Conservation (phyloP, 1,284 basidiomycete genomes). For the Schizopora paradoxa region DNA sequence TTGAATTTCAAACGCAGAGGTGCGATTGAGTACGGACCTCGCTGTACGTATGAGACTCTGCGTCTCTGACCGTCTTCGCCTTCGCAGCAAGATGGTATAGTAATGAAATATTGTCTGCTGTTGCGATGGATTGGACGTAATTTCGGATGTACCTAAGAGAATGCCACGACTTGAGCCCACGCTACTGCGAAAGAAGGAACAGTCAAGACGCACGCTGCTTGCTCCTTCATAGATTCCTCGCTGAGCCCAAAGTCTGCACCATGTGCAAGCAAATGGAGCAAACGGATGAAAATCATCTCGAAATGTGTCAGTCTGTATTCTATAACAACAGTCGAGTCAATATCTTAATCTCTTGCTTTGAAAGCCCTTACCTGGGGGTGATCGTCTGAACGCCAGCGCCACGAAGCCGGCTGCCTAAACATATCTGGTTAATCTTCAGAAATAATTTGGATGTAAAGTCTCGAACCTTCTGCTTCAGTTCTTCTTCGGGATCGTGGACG, state of each 20-base stretch:
- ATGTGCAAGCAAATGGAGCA: constrained; percentile 86
- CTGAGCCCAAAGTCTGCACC: constrained; percentile 83
- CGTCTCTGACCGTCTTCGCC: constrained; percentile 83
- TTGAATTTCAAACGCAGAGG: constrained; percentile 6
- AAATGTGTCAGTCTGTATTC: constrained; percentile 62
- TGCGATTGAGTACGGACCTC: constrained; percentile 44
- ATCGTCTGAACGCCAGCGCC: constrained; percentile 37
- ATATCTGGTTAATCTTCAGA: background rate
- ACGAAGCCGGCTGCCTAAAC: constrained; percentile 58
- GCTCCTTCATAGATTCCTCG: constrained; percentile 62
- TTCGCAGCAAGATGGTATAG: constrained; percentile 81
- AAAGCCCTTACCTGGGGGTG: constrained; percentile 40
- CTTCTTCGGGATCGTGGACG: constrained; percentile 87
- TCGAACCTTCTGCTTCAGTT: constrained; percentile 59
- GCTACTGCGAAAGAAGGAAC: background rate
- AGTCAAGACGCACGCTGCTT: constrained; percentile 53
- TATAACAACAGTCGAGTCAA: constrained; percentile 22
- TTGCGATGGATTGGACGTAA: constrained; percentile 76
- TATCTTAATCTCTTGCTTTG: background rate
- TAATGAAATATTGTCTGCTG: constrained; percentile 74
- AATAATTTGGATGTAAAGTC: background rate
- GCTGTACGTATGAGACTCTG: constrained; percentile 56
- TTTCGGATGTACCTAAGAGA: constrained; percentile 77
- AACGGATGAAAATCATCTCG: constrained; percentile 79
- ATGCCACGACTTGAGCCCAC: no score